Evolutionary conservation across 108 stramenopile genomes (phyloP), one percentile per base, ranked within the genome.

Genomic region (Cyclotella baltica): DNA sequence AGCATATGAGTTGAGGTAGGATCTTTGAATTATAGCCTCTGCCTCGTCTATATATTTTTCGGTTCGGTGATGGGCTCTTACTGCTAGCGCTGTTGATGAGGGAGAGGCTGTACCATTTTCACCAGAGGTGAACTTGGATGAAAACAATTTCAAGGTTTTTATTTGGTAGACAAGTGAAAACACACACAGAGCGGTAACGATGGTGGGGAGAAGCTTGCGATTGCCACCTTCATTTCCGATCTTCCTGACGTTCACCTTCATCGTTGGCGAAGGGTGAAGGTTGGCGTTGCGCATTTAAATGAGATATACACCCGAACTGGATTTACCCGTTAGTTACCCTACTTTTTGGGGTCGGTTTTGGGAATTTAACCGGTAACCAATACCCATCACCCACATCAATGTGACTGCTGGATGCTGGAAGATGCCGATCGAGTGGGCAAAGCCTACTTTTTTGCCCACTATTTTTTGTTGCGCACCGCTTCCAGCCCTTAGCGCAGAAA

Each of bases 41-140:
- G 81, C 81, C 37, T 82, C 81, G 33, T 81, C 80, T 27, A n/a
- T n/a, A n/a, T 70, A 35, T 23, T 51, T n/a, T 11, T 62, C 67
- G 43, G 19, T 19, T 35, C 47, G 34, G 34, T 27, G 19, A 2
- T 43, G 29, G 0, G 8, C 1, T 25, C 20, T n/a, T 1, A 6
- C 4, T 15, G 15, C 0, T 16, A 40, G 4, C 16, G 27, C 5
- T 6, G 51, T 23, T 10, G 31, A 48, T 33, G 48, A 22, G 19
- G 31, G 40, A 9, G 40, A 43, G 8, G 40, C 40, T 11, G 40
- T 43, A 30, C 22, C n/a, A 10, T 31, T n/a, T 1, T 2, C 20
- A 18, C 15, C 51, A 30, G 28, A 29, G 30, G 29, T 2, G 3
- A n/a, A 4, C 5, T 46, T 2, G 5, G 29, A 23, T 4, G 65